Evolutionary conservation across 768 basidiomycete genomes (phyloP), one percentile per base, ranked within the genome.

Genomic region (Trametes cingulata): DNA sequence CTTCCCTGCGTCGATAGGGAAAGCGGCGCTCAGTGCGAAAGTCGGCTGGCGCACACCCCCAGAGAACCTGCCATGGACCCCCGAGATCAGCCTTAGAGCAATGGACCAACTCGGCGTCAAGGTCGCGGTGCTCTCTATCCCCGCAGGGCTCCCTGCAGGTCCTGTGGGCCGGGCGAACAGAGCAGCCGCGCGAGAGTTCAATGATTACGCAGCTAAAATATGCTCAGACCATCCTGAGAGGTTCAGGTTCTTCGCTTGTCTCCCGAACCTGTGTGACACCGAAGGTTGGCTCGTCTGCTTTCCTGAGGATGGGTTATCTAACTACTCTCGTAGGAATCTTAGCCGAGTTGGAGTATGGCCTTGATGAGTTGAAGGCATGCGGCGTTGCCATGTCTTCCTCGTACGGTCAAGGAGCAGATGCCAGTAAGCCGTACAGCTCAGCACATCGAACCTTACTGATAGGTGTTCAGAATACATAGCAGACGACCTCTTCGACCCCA

Each of bases 221-320:
- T 84, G 85, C 66, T 63, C 70, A 35, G 68, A 72, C 19, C 70
- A 86, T 69, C 81, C 86, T 6, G 65, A 66, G 42, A 77, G 85
- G 65, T 91, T 90, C 70, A 85, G 85, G 2, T 91, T 90, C 71
- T 85, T 90, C 65, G 88, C 84, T 1, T 82, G 80, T 33, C 68
- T 90, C 52, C 88, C 88, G 6, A 79, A 58, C 39, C 56, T 63
- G 15, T 25, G 40, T 6, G 61, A 63, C 47, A 40, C 43, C 1
- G 13, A 57, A n/a, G 52, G 56, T 51, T 25, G 5, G 33, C 40
- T 20, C 19, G 7, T 43, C 7, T 36, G 14, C 20, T 33, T 2
- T 13, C 19, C 24, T 12, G 15, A 5, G 2, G 3, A 35, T 14
- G n/a, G 19, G 19, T 22, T 14, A 22, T 24, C 37, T 19, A 49